These are phyloP conservation scores for Grosmannia huntii DNA, from an alignment of 2,329 filamentous ascomycete genomes.

Conservation along the genomic window DNA sequence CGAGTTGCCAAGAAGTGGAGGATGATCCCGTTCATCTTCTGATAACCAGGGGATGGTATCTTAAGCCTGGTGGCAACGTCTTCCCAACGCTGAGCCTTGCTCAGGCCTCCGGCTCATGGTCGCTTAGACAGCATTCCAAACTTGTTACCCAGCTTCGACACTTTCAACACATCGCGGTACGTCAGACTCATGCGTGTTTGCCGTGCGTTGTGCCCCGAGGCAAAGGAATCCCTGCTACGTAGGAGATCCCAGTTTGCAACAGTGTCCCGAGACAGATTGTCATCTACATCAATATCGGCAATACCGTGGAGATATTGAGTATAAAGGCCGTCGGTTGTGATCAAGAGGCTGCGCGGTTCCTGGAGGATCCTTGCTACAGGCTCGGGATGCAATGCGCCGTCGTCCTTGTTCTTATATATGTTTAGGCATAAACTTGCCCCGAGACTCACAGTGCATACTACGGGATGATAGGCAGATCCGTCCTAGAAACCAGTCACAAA, in stretches of 20 bases:
- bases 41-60: no score
- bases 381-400: slow-evolving; percentile 40
- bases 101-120: background rate
- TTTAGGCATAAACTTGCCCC: slow-evolving; percentile 68
- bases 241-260: slow-evolving; percentile 64
- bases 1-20: slow-evolving; percentile 52
- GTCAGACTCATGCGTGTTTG: slow-evolving; percentile 59
- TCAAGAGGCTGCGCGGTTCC: slow-evolving; percentile 68
- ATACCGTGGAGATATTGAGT: slow-evolving; percentile 65
- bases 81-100: background rate
- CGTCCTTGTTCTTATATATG: slow-evolving; percentile 51
- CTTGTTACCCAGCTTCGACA: slow-evolving; percentile 59
- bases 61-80: background rate
- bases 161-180: slow-evolving; percentile 75
- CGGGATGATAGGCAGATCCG: slow-evolving; percentile 70
- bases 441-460: slow-evolving; percentile 84
- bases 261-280: slow-evolving; percentile 44
- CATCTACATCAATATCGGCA: slow-evolving; percentile 51
- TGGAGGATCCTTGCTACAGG: slow-evolving; percentile 55
- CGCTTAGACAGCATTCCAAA: slow-evolving; percentile 34
- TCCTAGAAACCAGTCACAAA: slow-evolving; percentile 35
- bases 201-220: slow-evolving; percentile 42
- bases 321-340: slow-evolving; percentile 59
- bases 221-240: slow-evolving; percentile 31
- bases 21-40: slow-evolving; percentile 64